Conservation (phyloP, 371 early-diverging fungal species). For the Entomophthora muscae region DNA sequence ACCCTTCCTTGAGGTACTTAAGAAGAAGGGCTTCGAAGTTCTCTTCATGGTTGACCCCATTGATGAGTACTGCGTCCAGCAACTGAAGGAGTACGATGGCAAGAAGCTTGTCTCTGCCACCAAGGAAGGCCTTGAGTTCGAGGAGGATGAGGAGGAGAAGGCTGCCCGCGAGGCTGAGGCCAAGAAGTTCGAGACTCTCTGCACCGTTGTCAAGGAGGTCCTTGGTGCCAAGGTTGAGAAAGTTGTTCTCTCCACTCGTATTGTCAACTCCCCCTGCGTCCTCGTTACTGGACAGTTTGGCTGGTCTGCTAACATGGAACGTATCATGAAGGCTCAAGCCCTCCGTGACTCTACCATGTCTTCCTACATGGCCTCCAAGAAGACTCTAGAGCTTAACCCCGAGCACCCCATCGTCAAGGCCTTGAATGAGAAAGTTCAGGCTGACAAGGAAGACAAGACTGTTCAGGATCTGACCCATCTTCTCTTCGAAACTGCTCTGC, state of each 20-base stretch:
- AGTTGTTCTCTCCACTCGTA: slow-evolving; percentile 87
- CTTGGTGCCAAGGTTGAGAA: slow-evolving; percentile 97
- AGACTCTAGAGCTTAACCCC: slow-evolving; percentile 96
- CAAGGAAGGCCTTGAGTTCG: slow-evolving; percentile 97
- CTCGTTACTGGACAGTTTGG: slow-evolving; percentile 96
- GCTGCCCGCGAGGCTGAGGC: slow-evolving; percentile 65
- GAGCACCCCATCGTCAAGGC: slow-evolving; percentile 82
- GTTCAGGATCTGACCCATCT: slow-evolving; percentile 88
- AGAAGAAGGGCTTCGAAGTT: slow-evolving; percentile 94
- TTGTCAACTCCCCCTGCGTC: slow-evolving; percentile 90
- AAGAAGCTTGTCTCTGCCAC: slow-evolving; percentile 95
- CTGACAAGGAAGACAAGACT: slow-evolving; percentile 91
- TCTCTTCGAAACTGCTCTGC: slow-evolving; percentile 84
- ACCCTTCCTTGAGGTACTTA: slow-evolving; percentile 96
- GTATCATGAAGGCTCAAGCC: slow-evolving; percentile 99
- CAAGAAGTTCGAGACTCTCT: slow-evolving; percentile 63
- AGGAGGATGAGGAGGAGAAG: slow-evolving; percentile 94
- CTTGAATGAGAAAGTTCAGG: slow-evolving; percentile 71
- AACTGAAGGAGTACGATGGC: slow-evolving; percentile 96
- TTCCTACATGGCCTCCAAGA: slow-evolving; percentile 95
- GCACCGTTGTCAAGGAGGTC: slow-evolving; percentile 69
- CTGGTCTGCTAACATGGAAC: slow-evolving; percentile 99
- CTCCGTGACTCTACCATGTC: slow-evolving; percentile 92
- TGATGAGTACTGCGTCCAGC: slow-evolving; percentile 93
- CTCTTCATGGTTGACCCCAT: slow-evolving; percentile 91